A percentile compares a stretch with the other conserved stretches of the same genome.
These are phyloP conservation scores for Davidsoniella neocaledoniae DNA, from an alignment of 2,329 filamentous ascomycete genomes.

Conservation along the genomic window DNA sequence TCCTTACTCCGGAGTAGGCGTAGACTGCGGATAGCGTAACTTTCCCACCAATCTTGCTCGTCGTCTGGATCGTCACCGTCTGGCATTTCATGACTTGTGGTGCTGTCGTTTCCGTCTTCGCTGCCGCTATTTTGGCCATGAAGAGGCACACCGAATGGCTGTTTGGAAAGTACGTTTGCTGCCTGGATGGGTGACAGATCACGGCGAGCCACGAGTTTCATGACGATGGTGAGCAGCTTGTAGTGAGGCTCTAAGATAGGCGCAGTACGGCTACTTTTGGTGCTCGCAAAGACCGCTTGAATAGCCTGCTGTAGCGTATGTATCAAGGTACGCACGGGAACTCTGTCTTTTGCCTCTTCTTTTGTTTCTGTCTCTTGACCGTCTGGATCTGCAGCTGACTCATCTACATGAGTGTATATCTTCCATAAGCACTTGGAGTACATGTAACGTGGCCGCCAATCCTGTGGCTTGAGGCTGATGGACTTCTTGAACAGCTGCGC, in stretches of 20 bases:
- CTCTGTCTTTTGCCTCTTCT: no score
- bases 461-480: constrained; percentile 33
- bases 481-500: constrained; percentile 39
- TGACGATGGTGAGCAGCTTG: constrained; percentile 66
- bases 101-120: constrained; percentile 25
- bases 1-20: constrained; percentile 49
- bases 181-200: constrained; percentile 32
- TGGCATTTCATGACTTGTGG: constrained; percentile 4
- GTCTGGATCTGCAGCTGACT: no score
- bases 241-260: constrained; percentile 84
- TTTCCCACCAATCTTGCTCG: constrained; percentile 40
- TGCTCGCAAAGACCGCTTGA: constrained; percentile 31
- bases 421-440: constrained; percentile 47
- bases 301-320: constrained; percentile 34
- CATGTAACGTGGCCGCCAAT: constrained; percentile 48
- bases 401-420: constrained; percentile 27
- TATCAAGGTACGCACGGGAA: constrained; percentile 20
- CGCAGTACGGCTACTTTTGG: constrained; percentile 45
- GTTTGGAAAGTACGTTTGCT: constrained; percentile 35
- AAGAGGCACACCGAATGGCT: constrained; percentile 30
- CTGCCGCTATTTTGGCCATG: constrained; percentile 3
- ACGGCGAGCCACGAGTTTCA: constrained; percentile 55
- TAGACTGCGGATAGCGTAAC: constrained; percentile 35
- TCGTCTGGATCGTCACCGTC: constrained; percentile 28
- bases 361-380: no score